Percentiles rank a stretch among this genome's conserved stretches.
These are phyloP conservation scores for Zopfia rhizophila DNA, from an alignment of 2,329 filamentous ascomycete genomes.

Conservation along the genomic window DNA sequence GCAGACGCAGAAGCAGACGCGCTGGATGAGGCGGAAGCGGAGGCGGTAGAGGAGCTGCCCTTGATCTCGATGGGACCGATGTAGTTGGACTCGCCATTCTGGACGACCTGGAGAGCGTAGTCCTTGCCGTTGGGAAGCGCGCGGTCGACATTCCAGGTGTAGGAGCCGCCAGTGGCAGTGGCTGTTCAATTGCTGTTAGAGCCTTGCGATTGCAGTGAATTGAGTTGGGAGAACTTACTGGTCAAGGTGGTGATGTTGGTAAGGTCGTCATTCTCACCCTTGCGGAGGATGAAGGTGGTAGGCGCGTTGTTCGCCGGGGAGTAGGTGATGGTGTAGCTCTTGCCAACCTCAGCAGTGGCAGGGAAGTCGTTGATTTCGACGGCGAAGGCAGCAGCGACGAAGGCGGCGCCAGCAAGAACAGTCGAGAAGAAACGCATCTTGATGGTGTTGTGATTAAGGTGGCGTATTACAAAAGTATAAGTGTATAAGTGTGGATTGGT, in stretches of 20 bases:
- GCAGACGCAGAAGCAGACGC: conserved; percentile 33
- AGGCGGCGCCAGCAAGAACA: conserved; percentile 56
- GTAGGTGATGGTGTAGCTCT: conserved; percentile 62
- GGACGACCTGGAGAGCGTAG: conserved; percentile 69
- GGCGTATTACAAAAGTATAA: conserved; percentile 17
- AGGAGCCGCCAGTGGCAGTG: conserved; percentile 57
- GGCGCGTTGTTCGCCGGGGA: conserved; percentile 55
- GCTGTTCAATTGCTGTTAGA: conserved; percentile 37
- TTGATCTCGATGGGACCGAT: conserved; percentile 61
- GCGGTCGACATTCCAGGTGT: conserved; percentile 62
- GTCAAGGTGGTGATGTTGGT: conserved; percentile 62
- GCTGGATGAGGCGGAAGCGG: conserved; percentile 41
- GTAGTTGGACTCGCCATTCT: conserved; percentile 65
- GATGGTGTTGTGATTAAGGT: conserved; percentile 24
- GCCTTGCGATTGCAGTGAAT: background rate
- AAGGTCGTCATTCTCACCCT: conserved; percentile 63
- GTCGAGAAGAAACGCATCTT: conserved; percentile 64
- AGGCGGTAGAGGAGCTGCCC: conserved; percentile 34
- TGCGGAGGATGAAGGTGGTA: conserved; percentile 66
- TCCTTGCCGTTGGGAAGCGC: conserved; percentile 57
- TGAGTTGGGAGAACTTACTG: conserved; percentile 46
- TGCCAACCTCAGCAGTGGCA: conserved; percentile 58
- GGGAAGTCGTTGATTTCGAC: conserved; percentile 63
- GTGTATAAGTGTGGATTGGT: conserved; percentile 21
- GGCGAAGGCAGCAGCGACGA: conserved; percentile 56